Percentiles rank a stretch among this genome's conserved stretches.
Conservation (phyloP, 495 filamentous ascomycete genomes). For the Aspergillus affinis region DNA sequence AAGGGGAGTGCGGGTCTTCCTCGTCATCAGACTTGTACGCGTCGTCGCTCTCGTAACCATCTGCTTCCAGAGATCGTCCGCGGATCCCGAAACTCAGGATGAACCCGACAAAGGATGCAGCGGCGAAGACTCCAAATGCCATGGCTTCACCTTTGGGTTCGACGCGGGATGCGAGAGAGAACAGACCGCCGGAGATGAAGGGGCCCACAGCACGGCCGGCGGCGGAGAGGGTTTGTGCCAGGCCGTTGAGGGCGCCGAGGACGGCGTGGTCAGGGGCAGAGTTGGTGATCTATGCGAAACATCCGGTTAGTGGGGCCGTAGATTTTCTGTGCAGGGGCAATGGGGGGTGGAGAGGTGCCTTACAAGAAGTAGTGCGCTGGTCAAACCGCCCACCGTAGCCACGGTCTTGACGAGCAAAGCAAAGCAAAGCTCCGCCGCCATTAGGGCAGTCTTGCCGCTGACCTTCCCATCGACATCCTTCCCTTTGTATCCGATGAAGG, state of each 20-base stretch:
- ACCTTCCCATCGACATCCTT: constrained; percentile 41
- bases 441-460: constrained; percentile 61
- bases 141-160: constrained; percentile 79
- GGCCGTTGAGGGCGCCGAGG: constrained; percentile 86
- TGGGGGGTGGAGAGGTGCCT: constrained; percentile 26
- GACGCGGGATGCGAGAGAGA: constrained; percentile 67
- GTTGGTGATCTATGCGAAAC: constrained; percentile 73
- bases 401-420: constrained; percentile 86
- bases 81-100: constrained; percentile 71
- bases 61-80: constrained; percentile 57
- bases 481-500: constrained; percentile 78
- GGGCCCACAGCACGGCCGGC: constrained; percentile 87
- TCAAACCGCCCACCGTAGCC: constrained; percentile 82
- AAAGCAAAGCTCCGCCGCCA: constrained; percentile 67
- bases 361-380: constrained; percentile 84
- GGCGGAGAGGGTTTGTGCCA: constrained; percentile 91
- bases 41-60: constrained; percentile 55
- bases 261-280: constrained; percentile 82
- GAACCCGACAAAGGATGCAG: constrained; percentile 73
- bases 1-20: constrained; percentile 16
- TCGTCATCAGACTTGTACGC: constrained; percentile 53
- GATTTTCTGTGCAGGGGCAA: neutral
- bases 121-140: constrained; percentile 81
- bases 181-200: constrained; percentile 81
- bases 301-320: constrained; percentile 14